phyloP scores from a whole-genome alignment of 2,329 filamentous ascomycete species.

The Cordyceps fumosorosea region DNA sequence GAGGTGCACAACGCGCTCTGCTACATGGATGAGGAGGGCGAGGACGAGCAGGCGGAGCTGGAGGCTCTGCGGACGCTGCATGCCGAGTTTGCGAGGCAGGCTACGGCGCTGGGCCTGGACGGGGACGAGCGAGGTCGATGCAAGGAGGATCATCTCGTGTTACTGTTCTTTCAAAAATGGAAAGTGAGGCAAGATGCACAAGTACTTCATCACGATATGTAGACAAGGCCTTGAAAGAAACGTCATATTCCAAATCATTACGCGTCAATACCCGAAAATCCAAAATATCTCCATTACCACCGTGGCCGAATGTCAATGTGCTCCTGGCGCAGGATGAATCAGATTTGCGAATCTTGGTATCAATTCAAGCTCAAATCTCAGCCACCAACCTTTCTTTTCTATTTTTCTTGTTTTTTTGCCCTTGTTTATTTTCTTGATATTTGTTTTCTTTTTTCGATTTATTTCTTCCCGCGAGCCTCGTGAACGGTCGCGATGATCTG shows the following conservation, averaged over 20 bases:
- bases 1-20: too few relatives aligned
- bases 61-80: too few relatives aligned
- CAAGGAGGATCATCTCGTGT: too few relatives aligned
- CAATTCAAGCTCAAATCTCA: background rate
- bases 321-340: background rate
- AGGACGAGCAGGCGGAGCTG: too few relatives aligned
- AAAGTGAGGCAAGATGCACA: too few relatives aligned
- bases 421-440: background rate
- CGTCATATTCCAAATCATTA: background rate
- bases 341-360: constrained; percentile 7
- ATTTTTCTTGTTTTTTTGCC: background rate
- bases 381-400: background rate
- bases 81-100: too few relatives aligned
- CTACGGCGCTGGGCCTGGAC: background rate
- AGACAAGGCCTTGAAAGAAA: background rate
- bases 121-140: background rate
- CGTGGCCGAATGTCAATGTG: background rate
- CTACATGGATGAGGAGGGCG: too few relatives aligned
- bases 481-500: constrained; percentile 81
- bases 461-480: constrained; percentile 46
- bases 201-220: background rate
- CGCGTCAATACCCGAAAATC: background rate
- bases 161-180: too few relatives aligned
- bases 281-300: background rate
- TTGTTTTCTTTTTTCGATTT: constrained; percentile 15